Evolutionary conservation across 257 asterid species (phyloP), one percentile per base, ranked within the genome.

Genomic region (Nicotiana knightiana): DNA sequence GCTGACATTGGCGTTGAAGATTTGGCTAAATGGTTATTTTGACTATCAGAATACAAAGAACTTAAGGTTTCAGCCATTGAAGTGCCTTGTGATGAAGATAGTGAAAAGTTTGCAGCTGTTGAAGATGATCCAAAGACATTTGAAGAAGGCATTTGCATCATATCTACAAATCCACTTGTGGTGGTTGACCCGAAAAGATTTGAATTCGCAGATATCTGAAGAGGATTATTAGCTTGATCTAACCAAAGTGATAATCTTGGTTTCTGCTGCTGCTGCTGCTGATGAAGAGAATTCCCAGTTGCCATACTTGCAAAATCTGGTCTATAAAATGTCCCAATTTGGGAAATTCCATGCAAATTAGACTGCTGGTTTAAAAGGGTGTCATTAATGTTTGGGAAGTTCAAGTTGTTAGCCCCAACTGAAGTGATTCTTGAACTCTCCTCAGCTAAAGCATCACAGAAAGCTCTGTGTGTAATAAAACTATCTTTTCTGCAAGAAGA

Each of bases 381-480:
- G 26, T 1, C 16, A 15, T 2, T 51, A 15, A 9, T 9, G 3
- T 73, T 73, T 73, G 79, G 82, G 91, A 93, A 93, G 88, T 83
- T 93, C 83, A 91, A 68, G 85, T 86, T 85, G 57, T 57, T 89
- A 3, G 81, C 81, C 1, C 87, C 87, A 6, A 88, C 84, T 15
- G 88, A 83, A n/a, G 92, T 85, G 61, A 87, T 84, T 77, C 97
- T 91, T 13, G 93, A 88, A 64, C 90, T 90, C 64, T 92, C 98
- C 67, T 92, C 93, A 0, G 98, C 94, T 64, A 94, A 82, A 3
- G 97, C 98, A 81, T 94, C 97, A 33, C 98, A 94, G 78, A 94
- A 94, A n/a, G 98, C 98, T 87, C 97, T 83, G 67, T 94, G 98
- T 26, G 97, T 94, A 77, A 94, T 90, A 86, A 94, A 94, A 75